Evolutionary conservation across 163 green algal genomes (phyloP).

Genomic region (Scenedesmus sp.): DNA sequence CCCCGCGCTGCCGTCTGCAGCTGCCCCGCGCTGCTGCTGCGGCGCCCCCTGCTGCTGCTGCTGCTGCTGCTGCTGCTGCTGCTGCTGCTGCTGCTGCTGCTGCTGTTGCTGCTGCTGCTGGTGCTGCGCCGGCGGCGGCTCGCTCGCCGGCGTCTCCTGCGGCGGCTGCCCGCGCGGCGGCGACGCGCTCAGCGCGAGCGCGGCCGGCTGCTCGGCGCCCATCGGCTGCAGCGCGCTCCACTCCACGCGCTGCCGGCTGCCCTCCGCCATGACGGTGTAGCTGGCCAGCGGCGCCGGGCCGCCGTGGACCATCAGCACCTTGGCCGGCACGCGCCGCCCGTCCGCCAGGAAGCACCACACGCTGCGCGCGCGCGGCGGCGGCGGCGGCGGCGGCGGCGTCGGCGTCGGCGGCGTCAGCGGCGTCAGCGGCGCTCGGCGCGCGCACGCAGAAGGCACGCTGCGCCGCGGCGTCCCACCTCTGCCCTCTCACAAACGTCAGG

Average conservation of each 20-base stretch:
- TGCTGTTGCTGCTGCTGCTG: slow-evolving; percentile 13
- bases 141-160: background rate
- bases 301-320: slow-evolving; percentile 40
- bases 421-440: too few species aligned
- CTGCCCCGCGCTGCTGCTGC: background rate
- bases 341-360: slow-evolving; percentile 46
- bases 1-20: background rate
- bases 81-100: slow-evolving; percentile 13
- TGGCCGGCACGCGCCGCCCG: slow-evolving; percentile 34
- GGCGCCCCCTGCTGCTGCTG: background rate
- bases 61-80: background rate
- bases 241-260: slow-evolving; percentile 34
- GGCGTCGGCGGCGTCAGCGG: too few species aligned
- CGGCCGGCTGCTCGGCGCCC: slow-evolving; percentile 18
- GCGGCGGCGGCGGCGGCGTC: too few species aligned
- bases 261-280: slow-evolving; percentile 42
- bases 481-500: slow-evolving; percentile 20
- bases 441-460: too few species aligned
- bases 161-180: background rate
- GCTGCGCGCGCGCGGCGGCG: too few species aligned
- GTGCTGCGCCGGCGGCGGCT: background rate
- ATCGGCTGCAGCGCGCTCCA: slow-evolving; percentile 45
- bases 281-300: slow-evolving; percentile 15
- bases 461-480: slow-evolving; percentile 10
- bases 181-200: background rate